Base-by-base conservation (phyloP, 2,329 filamentous ascomycete species). In the Ophiosphaerella narmari region DNA sequence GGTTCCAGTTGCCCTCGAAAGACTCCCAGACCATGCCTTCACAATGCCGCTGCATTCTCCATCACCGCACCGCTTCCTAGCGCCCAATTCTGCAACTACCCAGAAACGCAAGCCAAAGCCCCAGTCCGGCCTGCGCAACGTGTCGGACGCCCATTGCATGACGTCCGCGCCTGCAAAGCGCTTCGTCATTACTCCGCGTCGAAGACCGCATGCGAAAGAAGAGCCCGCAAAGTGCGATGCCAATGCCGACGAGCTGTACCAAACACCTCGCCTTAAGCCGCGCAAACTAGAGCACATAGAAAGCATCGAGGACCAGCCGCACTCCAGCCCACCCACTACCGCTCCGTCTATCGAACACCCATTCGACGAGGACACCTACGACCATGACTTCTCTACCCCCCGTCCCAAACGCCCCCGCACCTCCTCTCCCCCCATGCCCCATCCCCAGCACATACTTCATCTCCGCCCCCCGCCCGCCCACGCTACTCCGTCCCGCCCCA, bases 1-100 rank as follows among this genome's bases (percentile, higher is more conserved):
- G 21, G 12, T 29, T 29, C 7, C 26, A 6, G 11, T 29, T 8
- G n/a, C 24, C 5, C 16, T 38, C 16, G 31, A 34, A 9, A 12
- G n/a, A 12, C 46, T 16, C 18, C 31, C 50, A 50, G 44, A 58
- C 55, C 52, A 40, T 23, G 34, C 24, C 14, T 37, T 29, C 33
- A 52, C 33, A 18, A 70, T 70, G 67, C 60, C 67, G 7, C 46
- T 54, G 16, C 50, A 67, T 32, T 65, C 62, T 9, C 68, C 67
- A 46, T 71, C 67, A 48, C 67, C 68, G 46, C 67, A 70, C 58
- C 66, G 69, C 54, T 72, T 71, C 65, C 38, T 67, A 55, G 59
- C 63, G 9, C 58, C 55, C n/a, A 52, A 48, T 16, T 39, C 59
- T 13, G 50, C 48, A 12, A 47, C 60, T 3, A 52, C 54, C 18